Evolutionary conservation across 352 stramenopile genomes (phyloP).

Genomic region (Phytophthora tentaculata): DNA sequence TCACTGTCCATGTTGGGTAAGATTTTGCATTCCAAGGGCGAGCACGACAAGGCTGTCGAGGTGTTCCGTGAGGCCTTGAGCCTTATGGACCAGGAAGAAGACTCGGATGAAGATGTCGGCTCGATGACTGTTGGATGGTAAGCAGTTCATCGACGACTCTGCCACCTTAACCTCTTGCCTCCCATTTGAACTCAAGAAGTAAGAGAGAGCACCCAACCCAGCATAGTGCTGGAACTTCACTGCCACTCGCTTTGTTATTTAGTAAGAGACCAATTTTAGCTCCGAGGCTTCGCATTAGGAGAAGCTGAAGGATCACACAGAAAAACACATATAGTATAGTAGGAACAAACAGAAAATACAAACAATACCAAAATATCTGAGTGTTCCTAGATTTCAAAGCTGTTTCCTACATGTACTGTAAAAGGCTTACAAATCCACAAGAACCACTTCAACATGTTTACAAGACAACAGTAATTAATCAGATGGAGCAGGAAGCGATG

Average conservation of each 20-base stretch:
- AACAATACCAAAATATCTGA: slow-evolving; percentile 19
- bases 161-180: slow-evolving; percentile 5
- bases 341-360: slow-evolving; percentile 40
- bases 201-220: slow-evolving; percentile 21
- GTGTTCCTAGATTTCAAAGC: not conserved
- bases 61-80: slow-evolving; percentile 79
- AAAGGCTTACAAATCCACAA: not conserved
- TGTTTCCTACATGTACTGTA: too few relatives aligned
- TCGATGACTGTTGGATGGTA: slow-evolving; percentile 85
- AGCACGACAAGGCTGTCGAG: slow-evolving; percentile 78
- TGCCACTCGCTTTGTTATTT: slow-evolving; percentile 45
- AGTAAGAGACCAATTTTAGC: slow-evolving; percentile 37
- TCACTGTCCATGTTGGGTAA: slow-evolving; percentile 81
- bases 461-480: slow-evolving; percentile 1
- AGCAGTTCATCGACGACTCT: not conserved
- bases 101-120: slow-evolving; percentile 82
- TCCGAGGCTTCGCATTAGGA: slow-evolving; percentile 15
- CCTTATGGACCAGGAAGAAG: slow-evolving; percentile 67
- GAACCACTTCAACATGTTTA: slow-evolving; percentile 15
- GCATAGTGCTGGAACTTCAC: slow-evolving; percentile 30
- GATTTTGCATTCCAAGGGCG: slow-evolving; percentile 81
- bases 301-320: slow-evolving; percentile 17
- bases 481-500: not conserved
- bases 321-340: slow-evolving; percentile 39
- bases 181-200: slow-evolving; percentile 13